Percentiles rank a stretch among this genome's conserved stretches.
phyloP scores from a whole-genome alignment of 75 land plant genomes.

The Picea glauca region DNA sequence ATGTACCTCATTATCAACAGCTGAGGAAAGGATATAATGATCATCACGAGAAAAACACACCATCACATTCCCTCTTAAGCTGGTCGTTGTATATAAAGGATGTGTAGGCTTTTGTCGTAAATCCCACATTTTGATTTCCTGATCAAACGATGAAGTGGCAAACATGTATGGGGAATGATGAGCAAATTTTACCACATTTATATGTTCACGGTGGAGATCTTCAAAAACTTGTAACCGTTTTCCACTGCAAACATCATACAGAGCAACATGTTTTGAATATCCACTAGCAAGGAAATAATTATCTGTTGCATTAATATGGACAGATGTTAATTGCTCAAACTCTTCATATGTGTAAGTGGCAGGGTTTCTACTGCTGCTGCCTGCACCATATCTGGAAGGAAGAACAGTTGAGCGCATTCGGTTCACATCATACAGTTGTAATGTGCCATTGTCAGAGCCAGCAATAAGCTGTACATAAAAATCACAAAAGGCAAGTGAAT shows the following conservation, averaged over 20 bases:
- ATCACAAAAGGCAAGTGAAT: not conserved
- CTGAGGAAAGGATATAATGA: constrained; percentile 77
- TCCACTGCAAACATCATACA: constrained; percentile 80
- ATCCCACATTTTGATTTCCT: constrained; percentile 86
- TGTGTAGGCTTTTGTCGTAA: constrained; percentile 54
- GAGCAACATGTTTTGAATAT: constrained; percentile 72
- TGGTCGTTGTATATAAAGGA: constrained; percentile 69
- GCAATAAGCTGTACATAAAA: constrained; percentile 63
- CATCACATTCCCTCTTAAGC: constrained; percentile 84
- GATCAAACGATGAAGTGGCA: constrained; percentile 88
- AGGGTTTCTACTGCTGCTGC: constrained; percentile 20
- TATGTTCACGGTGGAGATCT: constrained; percentile 77
- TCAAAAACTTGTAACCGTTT: constrained; percentile 59
- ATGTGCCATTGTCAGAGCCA: constrained; percentile 84
- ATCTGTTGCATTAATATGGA: constrained; percentile 84
- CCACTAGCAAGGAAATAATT: constrained; percentile 86
- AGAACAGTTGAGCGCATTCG: constrained; percentile 41
- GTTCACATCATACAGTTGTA: constrained; percentile 65
- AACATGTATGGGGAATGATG: constrained; percentile 82
- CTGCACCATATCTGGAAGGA: constrained; percentile 14
- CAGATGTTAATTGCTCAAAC: constrained; percentile 86
- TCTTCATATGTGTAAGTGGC: constrained; percentile 59
- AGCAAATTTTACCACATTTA: constrained; percentile 89
- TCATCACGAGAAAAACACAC: constrained; percentile 92
- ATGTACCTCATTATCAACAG: constrained; percentile 88